Percentiles rank a stretch among this genome's conserved stretches.
phyloP scores from a whole-genome alignment of 2,329 filamentous ascomycete genomes.

The Colletotrichum lupini region DNA sequence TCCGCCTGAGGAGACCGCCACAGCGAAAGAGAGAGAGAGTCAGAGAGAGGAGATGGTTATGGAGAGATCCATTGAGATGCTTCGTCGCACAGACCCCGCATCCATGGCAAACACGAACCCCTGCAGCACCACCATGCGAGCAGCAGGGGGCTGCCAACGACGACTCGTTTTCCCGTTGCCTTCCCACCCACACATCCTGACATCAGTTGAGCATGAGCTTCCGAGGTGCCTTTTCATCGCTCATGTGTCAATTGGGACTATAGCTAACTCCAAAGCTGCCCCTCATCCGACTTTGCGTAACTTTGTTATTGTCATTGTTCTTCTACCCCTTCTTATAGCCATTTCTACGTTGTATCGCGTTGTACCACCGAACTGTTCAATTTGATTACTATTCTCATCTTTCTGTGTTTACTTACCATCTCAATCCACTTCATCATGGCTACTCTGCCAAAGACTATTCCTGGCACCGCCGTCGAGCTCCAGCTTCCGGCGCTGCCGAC shows the following conservation, averaged over 20 bases:
- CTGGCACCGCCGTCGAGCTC: constrained; percentile 1
- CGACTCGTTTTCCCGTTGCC: background rate
- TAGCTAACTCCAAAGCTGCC: constrained; percentile 25
- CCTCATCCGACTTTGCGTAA: background rate
- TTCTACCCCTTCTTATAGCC: background rate
- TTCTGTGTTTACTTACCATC: background rate
- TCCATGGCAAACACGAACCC: constrained; percentile 24
- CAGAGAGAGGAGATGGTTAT: background rate
- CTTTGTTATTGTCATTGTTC: background rate
- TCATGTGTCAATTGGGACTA: constrained; percentile 5
- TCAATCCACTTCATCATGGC: constrained; percentile 10
- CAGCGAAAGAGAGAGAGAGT: background rate
- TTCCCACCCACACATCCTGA: constrained; percentile 1
- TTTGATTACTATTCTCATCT: background rate
- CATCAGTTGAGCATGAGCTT: constrained; percentile 36
- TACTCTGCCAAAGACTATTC: constrained; percentile 10
- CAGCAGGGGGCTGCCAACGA: constrained; percentile 26
- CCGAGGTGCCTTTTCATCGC: constrained; percentile 26
- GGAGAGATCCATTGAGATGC: background rate
- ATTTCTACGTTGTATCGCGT: background rate
- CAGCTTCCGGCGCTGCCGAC: constrained; percentile 37
- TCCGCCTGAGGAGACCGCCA: background rate
- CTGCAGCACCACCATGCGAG: constrained; percentile 29
- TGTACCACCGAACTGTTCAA: background rate
- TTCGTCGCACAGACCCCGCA: constrained; percentile 33